Base-by-base conservation (phyloP, 352 stramenopile species). In the Phytophthora pseudosyringae region DNA sequence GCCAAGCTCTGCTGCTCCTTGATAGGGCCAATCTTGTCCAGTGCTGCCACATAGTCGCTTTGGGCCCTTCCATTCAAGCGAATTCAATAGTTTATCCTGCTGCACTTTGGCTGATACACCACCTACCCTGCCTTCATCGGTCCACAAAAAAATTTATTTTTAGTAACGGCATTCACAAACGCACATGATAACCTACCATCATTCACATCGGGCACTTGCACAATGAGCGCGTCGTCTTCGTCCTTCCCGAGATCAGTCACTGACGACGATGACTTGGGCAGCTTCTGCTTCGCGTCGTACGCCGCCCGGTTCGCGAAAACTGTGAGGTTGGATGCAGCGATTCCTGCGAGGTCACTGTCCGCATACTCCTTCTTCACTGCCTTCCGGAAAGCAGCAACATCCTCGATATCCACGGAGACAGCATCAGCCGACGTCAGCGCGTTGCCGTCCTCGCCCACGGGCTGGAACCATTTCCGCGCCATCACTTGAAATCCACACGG, bases 61-160 rank as follows among this genome's bases (percentile, higher is more conserved):
- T 59, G 51, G 51, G 13, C 39, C 39, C n/a, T 68, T 57, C 50
- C 59, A 68, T 28, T 68, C 48, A 67, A 53, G 45, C 45, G 12
- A 31, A 16, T 56, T 41, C 48, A 56, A 18, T 21, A 43, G n/a
- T 43, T 43, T 43, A 9, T 43, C 36, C 15, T 16, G 6, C n/a
- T 43, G 36, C 15, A 16, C 36, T 4, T 9, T 9, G 31, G 31
- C 31, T 35, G 31, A 35, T 35, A 35, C 9, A 35, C 31, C 31
- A 35, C 31, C 31, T 35, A 35, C n/a, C n/a, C n/a, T n/a, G n/a
- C n/a, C n/a, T n/a, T n/a, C 31, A 35, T 35, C 31, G 31, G 31
- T 35, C 31, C 9, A 9, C 31, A 4, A 35, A 35, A 35, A 4
- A 35, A 35, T 9, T 35, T 35, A 35, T 35, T 35, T 9, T 35